phyloP scores from a whole-genome alignment of 768 basidiomycete species.

The Clitopilus hobsonii region DNA sequence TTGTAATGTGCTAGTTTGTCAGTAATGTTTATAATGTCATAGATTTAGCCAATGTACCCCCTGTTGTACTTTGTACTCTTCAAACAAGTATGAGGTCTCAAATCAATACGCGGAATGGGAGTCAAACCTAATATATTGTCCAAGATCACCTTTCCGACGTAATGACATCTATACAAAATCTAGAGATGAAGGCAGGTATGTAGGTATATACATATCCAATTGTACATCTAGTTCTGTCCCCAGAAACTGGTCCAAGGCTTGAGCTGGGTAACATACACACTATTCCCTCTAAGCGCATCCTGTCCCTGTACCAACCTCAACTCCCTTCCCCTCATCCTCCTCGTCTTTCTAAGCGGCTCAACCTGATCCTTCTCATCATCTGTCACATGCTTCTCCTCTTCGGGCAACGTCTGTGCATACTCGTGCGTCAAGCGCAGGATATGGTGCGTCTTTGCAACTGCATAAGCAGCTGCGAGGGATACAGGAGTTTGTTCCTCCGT shows the following conservation, averaged over 20 bases:
- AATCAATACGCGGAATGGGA: no score
- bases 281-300: conserved; percentile 52
- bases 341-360: conserved; percentile 60
- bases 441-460: conserved; percentile 73
- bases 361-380: conserved; percentile 74
- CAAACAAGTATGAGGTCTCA: no score
- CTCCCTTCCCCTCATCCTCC: conserved; percentile 82
- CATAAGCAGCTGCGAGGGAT: conserved; percentile 58
- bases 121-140: no score
- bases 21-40: background rate
- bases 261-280: conserved; percentile 29
- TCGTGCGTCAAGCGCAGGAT: conserved; percentile 60
- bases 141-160: no score
- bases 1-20: no score
- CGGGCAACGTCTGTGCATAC: conserved; percentile 51
- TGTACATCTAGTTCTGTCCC: conserved; percentile 11
- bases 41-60: background rate
- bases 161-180: no score
- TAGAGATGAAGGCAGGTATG: background rate
- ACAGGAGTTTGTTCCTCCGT: conserved; percentile 29
- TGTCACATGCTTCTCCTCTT: conserved; percentile 53
- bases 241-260: conserved; percentile 44
- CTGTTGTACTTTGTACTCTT: background rate
- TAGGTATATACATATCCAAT: background rate
- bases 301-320: conserved; percentile 79